Base-by-base conservation (phyloP, 192 early-diverging fungal genomes). In the Funneliformis geosporum region DNA sequence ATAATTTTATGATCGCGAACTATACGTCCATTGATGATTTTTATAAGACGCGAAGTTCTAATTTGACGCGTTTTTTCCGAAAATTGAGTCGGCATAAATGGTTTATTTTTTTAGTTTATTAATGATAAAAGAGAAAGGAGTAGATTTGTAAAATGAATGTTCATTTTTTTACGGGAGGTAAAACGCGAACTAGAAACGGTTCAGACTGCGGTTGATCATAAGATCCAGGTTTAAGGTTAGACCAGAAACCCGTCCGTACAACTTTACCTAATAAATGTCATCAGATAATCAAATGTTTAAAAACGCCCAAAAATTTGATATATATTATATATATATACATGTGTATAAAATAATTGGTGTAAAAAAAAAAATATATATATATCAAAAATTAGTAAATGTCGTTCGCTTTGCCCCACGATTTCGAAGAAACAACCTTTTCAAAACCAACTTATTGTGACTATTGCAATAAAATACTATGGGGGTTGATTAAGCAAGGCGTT, bases 1-100 rank as follows among this genome's bases (percentile, higher is more conserved):
- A 93, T 86, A 74, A 96, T 90, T 79, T 88, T 78, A 80, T 94
- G 93, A 82, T 93, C 86, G n/a, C 89, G 84, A 47, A 96, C 87
- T 66, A 96, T 82, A 60, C 91, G 88, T 76, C 89, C 91, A 87
- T 94, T 94, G 79, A 91, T 88, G 60, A 96, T 92, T 85, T 94
- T 93, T 21, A 85, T 89, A 66, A 94, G 40, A 21, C 67, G 39
- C 0, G 67, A 23, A 69, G 16, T 28, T 55, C 18, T 55, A 16
- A 6, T 55, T 55, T 55, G 50, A 5, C 14, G 50, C 16, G 50
- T 55, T 55, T 21, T 55, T 5, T 55, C 50, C 18, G 50, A 21
- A 16, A 5, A 55, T 65, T 65, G 62, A 21, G 21, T 28, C 5
- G 62, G 62, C 62, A 65, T 65, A 11, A 27, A 8, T 27, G 2